Evolutionary conservation across 176 grass and related monocot species (phyloP), one percentile per base, ranked within the genome.

Genomic region (Hordeum marinum): DNA sequence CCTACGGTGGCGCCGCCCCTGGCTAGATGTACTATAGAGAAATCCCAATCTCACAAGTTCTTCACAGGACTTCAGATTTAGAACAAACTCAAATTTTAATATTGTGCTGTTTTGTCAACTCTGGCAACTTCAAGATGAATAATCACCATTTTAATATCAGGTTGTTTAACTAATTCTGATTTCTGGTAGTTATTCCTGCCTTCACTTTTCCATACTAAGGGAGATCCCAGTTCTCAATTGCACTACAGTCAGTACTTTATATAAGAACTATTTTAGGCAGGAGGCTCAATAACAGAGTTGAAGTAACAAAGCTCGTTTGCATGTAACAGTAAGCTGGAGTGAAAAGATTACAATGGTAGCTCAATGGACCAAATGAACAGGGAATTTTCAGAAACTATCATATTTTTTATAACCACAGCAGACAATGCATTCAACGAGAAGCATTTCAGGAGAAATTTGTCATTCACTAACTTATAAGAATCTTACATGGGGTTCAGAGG

Each of bases 401-500:
- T 74, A 40, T 58, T 68, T 14, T 68, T 50, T 58, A 76, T 60
- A 41, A 29, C 68, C 9, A 8, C 39, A 76, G 36, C 2, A 45
- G 45, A 62, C 18, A 26, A 80, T 66, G 14, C 31, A 84, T 43
- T 21, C 17, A 4, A 55, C 32, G 64, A 73, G 41, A 73, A 73
- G 41, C 70, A 73, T 73, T 73, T 46, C 41, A 73, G 40, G 41
- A 46, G 13, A 73, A 46, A 46, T 13, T 73, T 73, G 25, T 27
- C 46, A 45, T 72, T 43, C 68, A 43, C n/a, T 42, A 14, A 72
- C 21, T 43, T 24, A 43, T 24, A 43, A 43, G 37, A 42, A 43
- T 59, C 48, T 42, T 71, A 89, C 58, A 80, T 80, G 43, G 41
- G 41, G 24, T 82, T 71, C 72, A 52, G 40, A 65, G 73, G 62